Evolutionary conservation across 805 yeast species (phyloP).

Genomic region (Brettanomyces naardenensis): DNA sequence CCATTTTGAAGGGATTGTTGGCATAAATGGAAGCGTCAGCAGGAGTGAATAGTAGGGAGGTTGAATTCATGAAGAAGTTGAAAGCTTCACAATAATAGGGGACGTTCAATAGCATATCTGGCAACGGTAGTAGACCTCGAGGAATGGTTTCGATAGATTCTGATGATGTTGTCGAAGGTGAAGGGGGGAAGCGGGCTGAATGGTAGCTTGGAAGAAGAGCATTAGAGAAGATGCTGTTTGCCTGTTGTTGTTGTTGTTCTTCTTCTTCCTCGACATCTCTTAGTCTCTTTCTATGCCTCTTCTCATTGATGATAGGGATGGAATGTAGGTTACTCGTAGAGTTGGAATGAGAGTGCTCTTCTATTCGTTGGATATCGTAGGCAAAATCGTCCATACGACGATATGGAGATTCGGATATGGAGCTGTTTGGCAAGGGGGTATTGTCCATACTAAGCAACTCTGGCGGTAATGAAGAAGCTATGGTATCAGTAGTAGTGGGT

Average conservation of each 20-base stretch:
- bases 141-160: conserved; percentile 23
- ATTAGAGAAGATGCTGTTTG: not conserved
- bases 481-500: not conserved
- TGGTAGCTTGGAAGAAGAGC: not conserved
- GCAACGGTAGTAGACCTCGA: conserved; percentile 38
- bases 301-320: conserved; percentile 11
- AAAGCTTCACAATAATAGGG: conserved; percentile 55
- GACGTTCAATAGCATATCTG: conserved; percentile 51
- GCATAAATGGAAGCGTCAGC: conserved; percentile 51
- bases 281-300: conserved; percentile 6
- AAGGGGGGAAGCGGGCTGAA: conserved; percentile 1
- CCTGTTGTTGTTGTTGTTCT: too few species aligned
- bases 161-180: conserved; percentile 11
- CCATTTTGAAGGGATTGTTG: conserved; percentile 61
- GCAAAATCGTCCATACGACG: conserved; percentile 4
- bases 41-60: conserved; percentile 57
- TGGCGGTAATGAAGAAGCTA: not conserved
- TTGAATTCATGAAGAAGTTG: conserved; percentile 53
- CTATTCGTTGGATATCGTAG: conserved; percentile 4
- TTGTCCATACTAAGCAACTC: not conserved
- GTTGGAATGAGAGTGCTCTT: conserved; percentile 1
- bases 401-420: not conserved
- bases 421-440: not conserved
- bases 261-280: conserved; percentile 10
- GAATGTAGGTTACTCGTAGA: conserved; percentile 9